A percentile compares a stretch with the other conserved stretches of the same genome.
These are phyloP conservation scores for Oidiodendron maius DNA, from an alignment of 495 filamentous ascomycete genomes.

Conservation along the genomic window DNA sequence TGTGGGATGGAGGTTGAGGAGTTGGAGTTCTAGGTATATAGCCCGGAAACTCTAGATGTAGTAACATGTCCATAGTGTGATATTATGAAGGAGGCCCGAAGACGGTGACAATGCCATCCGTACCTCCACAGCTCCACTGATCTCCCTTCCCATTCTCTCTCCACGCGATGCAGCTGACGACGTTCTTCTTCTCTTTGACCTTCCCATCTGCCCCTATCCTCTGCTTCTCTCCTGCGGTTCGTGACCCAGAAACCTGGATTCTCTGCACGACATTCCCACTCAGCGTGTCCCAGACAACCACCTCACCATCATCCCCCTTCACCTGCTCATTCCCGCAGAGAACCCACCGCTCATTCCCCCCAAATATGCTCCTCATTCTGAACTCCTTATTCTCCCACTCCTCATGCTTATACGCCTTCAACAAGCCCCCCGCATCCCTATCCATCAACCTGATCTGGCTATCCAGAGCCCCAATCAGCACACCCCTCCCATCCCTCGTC, in stretches of 20 bases:
- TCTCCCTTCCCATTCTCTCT: constrained; percentile 58
- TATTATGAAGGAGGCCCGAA: constrained; percentile 31
- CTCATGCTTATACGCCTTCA: constrained; percentile 63
- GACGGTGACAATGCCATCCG: constrained; percentile 47
- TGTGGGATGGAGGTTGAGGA: constrained; percentile 99
- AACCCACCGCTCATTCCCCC: constrained; percentile 68
- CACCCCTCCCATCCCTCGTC: constrained; percentile 63
- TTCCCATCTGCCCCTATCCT: constrained; percentile 43
- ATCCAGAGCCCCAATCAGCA: constrained; percentile 74
- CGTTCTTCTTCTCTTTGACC: constrained; percentile 44
- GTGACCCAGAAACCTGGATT: constrained; percentile 49
- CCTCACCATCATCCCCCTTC: constrained; percentile 45
- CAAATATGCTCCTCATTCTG: constrained; percentile 66
- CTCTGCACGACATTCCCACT: constrained; percentile 61
- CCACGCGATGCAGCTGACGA: constrained; percentile 63
- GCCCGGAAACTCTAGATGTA: no score
- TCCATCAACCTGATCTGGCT: constrained; percentile 77
- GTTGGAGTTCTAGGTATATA: constrained; percentile 79
- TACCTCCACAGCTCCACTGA: constrained; percentile 50
- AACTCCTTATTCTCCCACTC: constrained; percentile 58
- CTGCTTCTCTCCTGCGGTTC: constrained; percentile 33
- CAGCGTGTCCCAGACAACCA: constrained; percentile 89
- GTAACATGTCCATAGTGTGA: not conserved
- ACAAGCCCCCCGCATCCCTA: constrained; percentile 60
- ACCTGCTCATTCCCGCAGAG: constrained; percentile 56